Evolutionary conservation across 2,329 filamentous ascomycete species (phyloP), one percentile per base, ranked within the genome.

Genomic region (Balansia obtecta): DNA sequence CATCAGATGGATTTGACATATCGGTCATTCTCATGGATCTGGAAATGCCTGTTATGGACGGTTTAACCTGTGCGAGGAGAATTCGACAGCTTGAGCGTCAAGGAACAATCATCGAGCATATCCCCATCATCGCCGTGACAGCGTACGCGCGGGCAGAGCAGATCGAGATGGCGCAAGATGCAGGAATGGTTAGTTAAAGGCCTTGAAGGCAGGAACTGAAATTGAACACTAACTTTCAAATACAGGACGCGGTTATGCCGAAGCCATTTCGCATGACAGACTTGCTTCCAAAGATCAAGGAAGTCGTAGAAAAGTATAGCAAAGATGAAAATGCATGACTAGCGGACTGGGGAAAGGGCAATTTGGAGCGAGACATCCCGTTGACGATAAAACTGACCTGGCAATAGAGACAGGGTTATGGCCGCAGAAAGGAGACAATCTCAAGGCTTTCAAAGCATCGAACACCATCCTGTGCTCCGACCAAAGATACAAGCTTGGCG

Each of bases 41-140:
- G 46, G 85, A 88, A 60, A 89, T 89, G 86, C 86, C 86, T 1
- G 74, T 88, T 41, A 88, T 89, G 85, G 84, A 90, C 59, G 86
- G 86, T 38, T 77, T 86, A 63, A 83, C 83, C 2, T 88, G 85
- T 54, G 80, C 85, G n/a, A 73, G 75, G 40, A 76, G 71, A 52
- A 88, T 91, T 48, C 75, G 86, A 20, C 74, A 83, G 53, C 69
- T 86, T 16, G 83, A 89, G 61, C 68, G 67, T 45, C 71, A 77
- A 47, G 79, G 80, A 30, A 76, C 72, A 33, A 75, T 86, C 43
- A 69, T 74, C n/a, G 68, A 71, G 44, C 83, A 87, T 59, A 77
- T 87, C 12, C 83, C 84, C 2, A 85, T 87, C 56, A 85, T 88
- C 57, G 84, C 82, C n/a, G 83, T 86, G n/a, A 90, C 85, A 39